Conservation (phyloP, 371 early-diverging fungal species). For the Chytridium lagenaria region DNA sequence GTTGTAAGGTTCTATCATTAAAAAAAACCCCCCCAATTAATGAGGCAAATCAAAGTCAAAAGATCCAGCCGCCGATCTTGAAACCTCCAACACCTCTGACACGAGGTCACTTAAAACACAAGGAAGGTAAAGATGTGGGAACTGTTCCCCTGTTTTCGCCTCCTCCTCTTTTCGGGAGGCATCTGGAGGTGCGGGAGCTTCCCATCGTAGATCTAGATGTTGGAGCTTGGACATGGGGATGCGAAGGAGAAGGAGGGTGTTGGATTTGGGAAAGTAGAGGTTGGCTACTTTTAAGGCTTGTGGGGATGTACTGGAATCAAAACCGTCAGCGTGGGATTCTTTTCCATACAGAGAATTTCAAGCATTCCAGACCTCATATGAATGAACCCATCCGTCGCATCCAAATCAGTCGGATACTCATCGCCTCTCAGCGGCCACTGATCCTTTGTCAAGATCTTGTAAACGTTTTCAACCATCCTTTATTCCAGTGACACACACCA, state of each 20-base stretch:
- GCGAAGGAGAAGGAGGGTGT: not conserved
- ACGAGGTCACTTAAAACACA: not conserved
- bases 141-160: conserved; percentile 43
- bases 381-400: not conserved
- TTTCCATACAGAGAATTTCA: not conserved
- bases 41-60: not conserved
- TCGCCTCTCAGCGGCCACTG: not conserved
- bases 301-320: not conserved
- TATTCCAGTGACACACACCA: no score
- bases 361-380: not conserved
- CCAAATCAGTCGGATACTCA: not conserved
- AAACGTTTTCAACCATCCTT: not conserved
- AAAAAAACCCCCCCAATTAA: no score
- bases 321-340: not conserved
- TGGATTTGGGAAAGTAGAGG: not conserved
- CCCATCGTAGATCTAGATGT: conserved; percentile 4
- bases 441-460: conserved; percentile 8
- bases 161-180: conserved; percentile 16
- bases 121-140: conserved; percentile 19
- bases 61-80: not conserved
- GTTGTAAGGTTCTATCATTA: not conserved
- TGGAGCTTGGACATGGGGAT: conserved; percentile 54
- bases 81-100: not conserved
- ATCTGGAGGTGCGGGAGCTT: conserved; percentile 13
- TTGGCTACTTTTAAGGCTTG: conserved; percentile 8